Evolutionary conservation across 179 eudicot species (phyloP), one percentile per base, ranked within the genome.

Genomic region (Beta corolliflora): DNA sequence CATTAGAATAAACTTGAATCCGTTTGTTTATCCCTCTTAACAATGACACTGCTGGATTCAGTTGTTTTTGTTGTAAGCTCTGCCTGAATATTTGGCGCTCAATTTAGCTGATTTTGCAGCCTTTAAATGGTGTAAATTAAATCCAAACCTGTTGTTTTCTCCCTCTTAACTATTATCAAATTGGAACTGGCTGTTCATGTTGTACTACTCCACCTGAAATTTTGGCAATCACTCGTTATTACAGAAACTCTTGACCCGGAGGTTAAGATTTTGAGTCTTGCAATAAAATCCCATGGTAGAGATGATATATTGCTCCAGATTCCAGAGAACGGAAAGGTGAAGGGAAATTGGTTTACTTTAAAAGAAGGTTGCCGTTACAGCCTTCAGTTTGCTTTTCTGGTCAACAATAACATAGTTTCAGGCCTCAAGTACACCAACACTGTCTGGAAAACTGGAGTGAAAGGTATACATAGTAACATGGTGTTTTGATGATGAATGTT

Each of bases 401-500:
- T 95, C 87, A 87, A 73, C 85, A 90, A 93, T 71, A 95, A 93
- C 84, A 93, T 95, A 31, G 98, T 93, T 25, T 92, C 95, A 2
- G 99, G 98, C 73, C 91, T 95, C 80, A 95, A 90, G 79, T 95
- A 95, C 87, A 88, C 83, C 54, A 92, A 95, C 85, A 85, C 90
- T 5, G 99, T 95, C 71, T 95, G 98, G 99, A 95, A 95, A 89
- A 91, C 97, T 41, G 99, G 98, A 21, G 86, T 95, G 52, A 95
- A 89, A 87, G 98, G 99, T 92, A 12, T 3, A 70, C 18, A 0
- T 53, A 5, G 9, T 72, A 4, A n/a, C 14, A 64, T 73, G 15
- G 75, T 73, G 64, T 9, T 48, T 9, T 48, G 23, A 73, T 29
- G 54, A 46, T 15, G 7, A 66, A 48, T 8, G 48, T 66, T 11